Base-by-base conservation (phyloP, 1,284 basidiomycete species). In the Vanrija pseudolonga region DNA sequence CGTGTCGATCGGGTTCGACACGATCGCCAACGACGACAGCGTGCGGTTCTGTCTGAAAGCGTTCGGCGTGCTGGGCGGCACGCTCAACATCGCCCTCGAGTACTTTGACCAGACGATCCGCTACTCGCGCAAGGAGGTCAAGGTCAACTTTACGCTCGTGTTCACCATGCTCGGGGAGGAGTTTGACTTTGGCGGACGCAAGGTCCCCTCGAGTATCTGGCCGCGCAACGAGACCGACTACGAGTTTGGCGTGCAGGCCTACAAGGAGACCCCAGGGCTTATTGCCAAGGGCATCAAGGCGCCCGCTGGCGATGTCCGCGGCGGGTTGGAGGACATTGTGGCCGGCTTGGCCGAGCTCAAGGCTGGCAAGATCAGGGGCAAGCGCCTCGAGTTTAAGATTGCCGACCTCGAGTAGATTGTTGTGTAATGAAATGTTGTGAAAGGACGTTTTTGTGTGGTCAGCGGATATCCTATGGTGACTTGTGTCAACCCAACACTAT, bases 1-100 rank as follows among this genome's bases (percentile, higher is more conserved):
- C 18, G 63, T 71, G 11, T 51, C 52, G 19, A 49, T 47, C 20
- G 69, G 56, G 14, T 53, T 74, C 11, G 72, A 74, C 59, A 64
- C 64, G 44, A 71, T 74, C 55, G 65, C 66, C n/a, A 61, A 65
- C 41, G 55, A 51, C 8, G 62, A 60, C 6, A 62, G 56, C 12
- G 60, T 63, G 53, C 55, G 56, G 17, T 59, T 72, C 46, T 51
- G 61, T 8, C 53, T 67, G 18, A 55, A 56, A n/a, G 59, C 57
- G 18, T 71, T 69, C 53, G 61, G 53, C 22, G 53, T 60, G 32
- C 15, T 26, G 42, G 61, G 60, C 32, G 61, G 64, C 24, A 58
- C 64, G 60, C 54, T 69, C 36, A 69, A 68, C 60, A 38, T 62
- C 28, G 53, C 54, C 11, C 57, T 60, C 6, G 39, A 55, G 24